Conservation (phyloP, 192 early-diverging fungal genomes). For the Coemansia aciculifera region DNA sequence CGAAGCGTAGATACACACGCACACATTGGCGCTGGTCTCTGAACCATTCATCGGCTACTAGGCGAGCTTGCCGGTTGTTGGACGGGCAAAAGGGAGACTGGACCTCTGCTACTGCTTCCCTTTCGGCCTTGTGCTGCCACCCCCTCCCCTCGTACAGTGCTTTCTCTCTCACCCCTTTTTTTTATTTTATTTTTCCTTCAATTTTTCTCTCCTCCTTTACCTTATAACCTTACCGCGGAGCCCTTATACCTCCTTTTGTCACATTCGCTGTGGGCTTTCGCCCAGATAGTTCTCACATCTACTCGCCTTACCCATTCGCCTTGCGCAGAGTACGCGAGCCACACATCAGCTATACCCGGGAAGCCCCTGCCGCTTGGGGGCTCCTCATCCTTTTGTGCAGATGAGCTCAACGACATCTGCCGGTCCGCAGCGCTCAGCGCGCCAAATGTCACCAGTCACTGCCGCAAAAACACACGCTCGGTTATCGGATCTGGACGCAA, state of each 20-base stretch:
- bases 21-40: background rate
- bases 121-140: background rate
- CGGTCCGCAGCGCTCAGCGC: constrained; percentile 10
- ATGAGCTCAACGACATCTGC: constrained; percentile 6
- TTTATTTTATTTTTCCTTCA: constrained; percentile 12
- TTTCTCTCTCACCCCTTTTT: background rate
- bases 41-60: background rate
- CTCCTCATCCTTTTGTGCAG: background rate
- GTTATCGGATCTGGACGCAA: background rate
- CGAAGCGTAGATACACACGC: background rate
- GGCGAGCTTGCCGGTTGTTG: background rate
- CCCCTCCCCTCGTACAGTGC: background rate
- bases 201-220: constrained; percentile 10
- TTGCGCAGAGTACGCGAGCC: constrained; percentile 8
- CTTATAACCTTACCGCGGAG: constrained; percentile 5
- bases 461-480: background rate
- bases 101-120: background rate
- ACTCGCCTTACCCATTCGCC: background rate
- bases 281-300: background rate
- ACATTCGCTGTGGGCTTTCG: background rate
- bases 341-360: background rate
- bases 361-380: background rate
- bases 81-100: background rate
- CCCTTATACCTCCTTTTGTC: background rate
- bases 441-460: constrained; percentile 2